Percentiles rank a stretch among this genome's conserved stretches.
Evolutionary conservation across 164 flowering plant species (phyloP).

Genomic region (Macadamia tetraphylla): DNA sequence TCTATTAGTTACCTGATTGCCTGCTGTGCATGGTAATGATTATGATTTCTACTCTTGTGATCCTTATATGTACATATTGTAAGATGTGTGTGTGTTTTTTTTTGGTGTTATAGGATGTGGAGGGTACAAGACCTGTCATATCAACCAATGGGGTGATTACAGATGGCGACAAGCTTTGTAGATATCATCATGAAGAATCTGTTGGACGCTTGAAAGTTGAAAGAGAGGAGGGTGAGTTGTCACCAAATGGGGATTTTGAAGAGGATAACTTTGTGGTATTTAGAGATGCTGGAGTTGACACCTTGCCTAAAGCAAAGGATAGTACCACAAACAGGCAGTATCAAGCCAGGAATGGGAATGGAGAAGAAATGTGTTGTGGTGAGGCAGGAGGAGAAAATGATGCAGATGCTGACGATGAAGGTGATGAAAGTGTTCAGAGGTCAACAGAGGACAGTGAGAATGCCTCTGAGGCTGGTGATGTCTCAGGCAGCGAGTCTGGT

Average conservation of each 20-base stretch:
- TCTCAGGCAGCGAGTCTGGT: constrained; percentile 81
- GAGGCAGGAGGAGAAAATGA: constrained; percentile 58
- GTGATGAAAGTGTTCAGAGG: constrained; percentile 80
- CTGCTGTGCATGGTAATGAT: not conserved
- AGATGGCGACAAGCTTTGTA: constrained; percentile 32
- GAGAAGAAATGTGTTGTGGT: constrained; percentile 31
- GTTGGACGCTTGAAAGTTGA: constrained; percentile 43
- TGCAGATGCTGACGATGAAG: constrained; percentile 78
- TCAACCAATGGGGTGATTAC: constrained; percentile 34
- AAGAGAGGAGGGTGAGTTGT: constrained; percentile 93
- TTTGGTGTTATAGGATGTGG: constrained; percentile 19
- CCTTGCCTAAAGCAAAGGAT: constrained; percentile 35
- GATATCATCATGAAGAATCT: constrained; percentile 43
- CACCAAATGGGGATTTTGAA: constrained; percentile 77
- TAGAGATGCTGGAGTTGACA: constrained; percentile 36
- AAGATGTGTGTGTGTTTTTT: not conserved
- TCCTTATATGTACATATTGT: not conserved
- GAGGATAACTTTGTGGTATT: constrained; percentile 65
- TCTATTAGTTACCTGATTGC: not conserved
- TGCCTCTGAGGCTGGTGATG: constrained; percentile 76
- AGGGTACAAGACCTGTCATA: constrained; percentile 18
- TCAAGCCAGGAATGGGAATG: constrained; percentile 37
- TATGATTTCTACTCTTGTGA: not conserved
- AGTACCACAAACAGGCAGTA: constrained; percentile 34
- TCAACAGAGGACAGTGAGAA: constrained; percentile 81